Evolutionary conservation across 192 early-diverging fungal species (phyloP).

Genomic region (Coemansia sp.): DNA sequence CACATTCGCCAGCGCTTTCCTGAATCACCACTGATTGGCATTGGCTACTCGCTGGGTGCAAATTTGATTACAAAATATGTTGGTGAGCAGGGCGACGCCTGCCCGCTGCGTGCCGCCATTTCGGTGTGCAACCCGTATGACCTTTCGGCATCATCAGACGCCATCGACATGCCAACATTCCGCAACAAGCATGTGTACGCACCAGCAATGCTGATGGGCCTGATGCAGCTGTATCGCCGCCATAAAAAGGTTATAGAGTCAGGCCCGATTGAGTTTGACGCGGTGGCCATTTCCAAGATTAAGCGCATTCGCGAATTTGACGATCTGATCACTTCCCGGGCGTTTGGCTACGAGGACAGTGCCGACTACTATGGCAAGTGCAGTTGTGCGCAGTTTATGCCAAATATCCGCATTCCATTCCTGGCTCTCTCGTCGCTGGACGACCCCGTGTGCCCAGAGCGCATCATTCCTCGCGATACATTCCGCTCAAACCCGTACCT

Average conservation of each 20-base stretch:
- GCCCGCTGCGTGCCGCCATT: conserved; percentile 71
- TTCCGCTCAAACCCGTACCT: conserved; percentile 75
- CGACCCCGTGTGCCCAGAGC: conserved; percentile 79
- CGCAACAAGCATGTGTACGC: conserved; percentile 61
- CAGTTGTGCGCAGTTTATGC: conserved; percentile 62
- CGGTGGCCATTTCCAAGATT: conserved; percentile 57
- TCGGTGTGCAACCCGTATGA: conserved; percentile 90
- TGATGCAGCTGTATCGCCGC: conserved; percentile 56
- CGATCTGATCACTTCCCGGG: conserved; percentile 65
- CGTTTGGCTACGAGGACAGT: conserved; percentile 79
- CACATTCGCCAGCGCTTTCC: conserved; percentile 58
- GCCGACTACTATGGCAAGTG: conserved; percentile 77
- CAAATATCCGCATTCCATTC: conserved; percentile 71
- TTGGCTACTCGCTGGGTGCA: conserved; percentile 90
- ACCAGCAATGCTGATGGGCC: conserved; percentile 57
- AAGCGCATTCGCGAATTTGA: conserved; percentile 81
- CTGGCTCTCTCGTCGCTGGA: conserved; percentile 83
- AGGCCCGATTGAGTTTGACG: conserved; percentile 50
- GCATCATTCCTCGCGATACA: conserved; percentile 72
- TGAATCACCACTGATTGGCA: conserved; percentile 66
- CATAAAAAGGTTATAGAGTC: conserved; percentile 54
- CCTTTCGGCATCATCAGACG: conserved; percentile 57
- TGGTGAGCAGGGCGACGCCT: conserved; percentile 77
- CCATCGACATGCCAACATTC: conserved; percentile 56
- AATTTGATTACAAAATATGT: conserved; percentile 91